Evolutionary conservation across 805 yeast species (phyloP).

Genomic region (Candida coleopterorum): DNA sequence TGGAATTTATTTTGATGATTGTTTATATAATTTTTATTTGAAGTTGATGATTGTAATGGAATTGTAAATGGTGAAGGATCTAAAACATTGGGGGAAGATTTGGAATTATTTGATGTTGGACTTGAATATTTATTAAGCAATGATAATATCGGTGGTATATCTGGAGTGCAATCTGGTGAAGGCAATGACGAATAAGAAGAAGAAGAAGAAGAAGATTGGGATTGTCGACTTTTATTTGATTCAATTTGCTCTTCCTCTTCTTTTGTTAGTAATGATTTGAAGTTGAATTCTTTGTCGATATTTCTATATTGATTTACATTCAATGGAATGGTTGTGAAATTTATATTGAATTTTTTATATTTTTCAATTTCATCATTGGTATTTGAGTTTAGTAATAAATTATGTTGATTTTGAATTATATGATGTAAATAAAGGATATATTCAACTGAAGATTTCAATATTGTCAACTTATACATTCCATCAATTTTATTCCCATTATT

Average conservation of each 20-base stretch:
- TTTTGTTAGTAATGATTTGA: conserved; percentile 27
- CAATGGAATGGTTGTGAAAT: conserved; percentile 51
- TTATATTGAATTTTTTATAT: conserved; percentile 37
- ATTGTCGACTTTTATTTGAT: background rate
- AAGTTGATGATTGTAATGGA: conserved; percentile 18
- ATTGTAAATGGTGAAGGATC: conserved; percentile 21
- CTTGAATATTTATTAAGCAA: conserved; percentile 20
- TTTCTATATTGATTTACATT: conserved; percentile 57
- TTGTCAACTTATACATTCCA: conserved; percentile 77
- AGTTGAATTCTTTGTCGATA: conserved; percentile 52
- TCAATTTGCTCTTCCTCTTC: conserved; percentile 8
- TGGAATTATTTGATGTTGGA: background rate
- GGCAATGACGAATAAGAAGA: conserved; percentile 16
- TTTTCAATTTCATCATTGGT: conserved; percentile 11
- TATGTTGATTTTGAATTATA: conserved; percentile 47
- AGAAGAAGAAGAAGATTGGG: background rate
- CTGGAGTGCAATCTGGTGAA: conserved; percentile 35
- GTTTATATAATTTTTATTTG: conserved; percentile 9
- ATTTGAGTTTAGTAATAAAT: conserved; percentile 26
- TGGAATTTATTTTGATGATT: conserved; percentile 16
- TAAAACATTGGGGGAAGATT: conserved; percentile 9
- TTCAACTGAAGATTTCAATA: conserved; percentile 78
- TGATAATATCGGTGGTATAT: conserved; percentile 30
- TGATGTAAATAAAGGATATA: conserved; percentile 68
- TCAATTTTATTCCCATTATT: conserved; percentile 40